These are phyloP conservation scores for Sporothrix sp. DNA, from an alignment of 2,329 filamentous ascomycete species.

Conservation along the genomic window DNA sequence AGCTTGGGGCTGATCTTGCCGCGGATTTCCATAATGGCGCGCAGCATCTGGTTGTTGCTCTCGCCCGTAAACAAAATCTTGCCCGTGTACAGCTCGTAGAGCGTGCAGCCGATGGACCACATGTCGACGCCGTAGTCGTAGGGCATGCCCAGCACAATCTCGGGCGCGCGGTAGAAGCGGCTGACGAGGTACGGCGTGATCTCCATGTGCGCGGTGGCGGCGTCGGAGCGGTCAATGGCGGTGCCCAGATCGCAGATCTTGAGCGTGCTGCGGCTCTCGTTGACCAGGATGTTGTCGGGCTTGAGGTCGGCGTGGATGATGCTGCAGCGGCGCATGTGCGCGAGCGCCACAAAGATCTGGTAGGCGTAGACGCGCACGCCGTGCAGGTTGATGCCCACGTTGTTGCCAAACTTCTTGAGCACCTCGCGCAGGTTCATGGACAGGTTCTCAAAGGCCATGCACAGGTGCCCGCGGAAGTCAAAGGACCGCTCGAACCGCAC, in stretches of 20 bases:
- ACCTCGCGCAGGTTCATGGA: constrained; percentile 90
- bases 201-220: constrained; percentile 61
- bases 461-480: constrained; percentile 89
- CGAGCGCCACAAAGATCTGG: constrained; percentile 86
- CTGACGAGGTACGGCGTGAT: constrained; percentile 93
- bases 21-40: constrained; percentile 89
- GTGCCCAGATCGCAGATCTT: constrained; percentile 97
- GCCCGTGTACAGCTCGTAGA: constrained; percentile 94
- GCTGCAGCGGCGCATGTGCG: constrained; percentile 81
- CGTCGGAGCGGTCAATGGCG: constrained; percentile 81
- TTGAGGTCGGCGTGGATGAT: constrained; percentile 95
- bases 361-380: constrained; percentile 84
- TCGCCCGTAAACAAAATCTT: constrained; percentile 93
- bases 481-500: constrained; percentile 81
- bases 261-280: constrained; percentile 70
- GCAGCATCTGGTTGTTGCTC: constrained; percentile 98
- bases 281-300: constrained; percentile 93
- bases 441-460: constrained; percentile 94
- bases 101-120: constrained; percentile 95
- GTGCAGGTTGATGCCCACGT: constrained; percentile 80
- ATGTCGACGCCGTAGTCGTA: constrained; percentile 93
- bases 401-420: constrained; percentile 89
- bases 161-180: constrained; percentile 92
- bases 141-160: constrained; percentile 93
- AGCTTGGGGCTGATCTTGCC: constrained; percentile 87